phyloP scores from a whole-genome alignment of 345 rosid species.

The Turritis glabra region DNA sequence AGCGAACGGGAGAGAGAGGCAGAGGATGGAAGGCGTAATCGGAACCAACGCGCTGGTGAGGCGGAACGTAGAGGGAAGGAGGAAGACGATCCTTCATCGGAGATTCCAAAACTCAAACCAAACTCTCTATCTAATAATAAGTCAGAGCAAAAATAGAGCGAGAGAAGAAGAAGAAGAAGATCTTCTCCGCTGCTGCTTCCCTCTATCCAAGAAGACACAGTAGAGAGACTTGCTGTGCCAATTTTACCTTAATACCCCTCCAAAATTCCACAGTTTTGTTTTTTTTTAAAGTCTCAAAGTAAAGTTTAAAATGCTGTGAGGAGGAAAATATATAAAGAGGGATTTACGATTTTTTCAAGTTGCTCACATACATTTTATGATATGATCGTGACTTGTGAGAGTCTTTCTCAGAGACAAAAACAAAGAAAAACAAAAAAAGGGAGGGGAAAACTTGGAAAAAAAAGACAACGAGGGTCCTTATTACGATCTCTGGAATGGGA shows the following conservation, averaged over 20 bases:
- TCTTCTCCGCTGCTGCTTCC: not conserved
- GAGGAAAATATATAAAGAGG: too few species aligned
- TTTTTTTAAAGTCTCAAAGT: not conserved
- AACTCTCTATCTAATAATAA: not conserved
- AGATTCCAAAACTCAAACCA: not conserved
- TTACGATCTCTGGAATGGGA: slow-evolving; percentile 32
- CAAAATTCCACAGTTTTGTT: not conserved
- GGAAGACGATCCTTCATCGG: slow-evolving; percentile 79
- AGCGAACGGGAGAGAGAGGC: slow-evolving; percentile 34
- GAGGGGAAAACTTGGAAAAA: not conserved
- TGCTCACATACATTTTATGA: slow-evolving; percentile 23
- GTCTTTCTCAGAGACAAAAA: not conserved
- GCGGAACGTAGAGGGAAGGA: slow-evolving; percentile 70
- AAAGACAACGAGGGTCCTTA: slow-evolving; percentile 30
- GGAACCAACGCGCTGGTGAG: slow-evolving; percentile 67
- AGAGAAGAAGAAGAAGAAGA: not conserved
- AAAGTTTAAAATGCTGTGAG: not conserved
- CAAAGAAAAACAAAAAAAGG: not conserved
- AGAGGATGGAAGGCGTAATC: slow-evolving; percentile 29
- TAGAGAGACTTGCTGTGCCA: not conserved
- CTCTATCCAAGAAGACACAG: not conserved
- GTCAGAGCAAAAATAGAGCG: not conserved
- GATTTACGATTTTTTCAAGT: not conserved
- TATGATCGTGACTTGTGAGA: not conserved
- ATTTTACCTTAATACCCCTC: not conserved